Conservation (phyloP, 2,329 filamentous ascomycete genomes). For the Ceratocystis ficicola region DNA sequence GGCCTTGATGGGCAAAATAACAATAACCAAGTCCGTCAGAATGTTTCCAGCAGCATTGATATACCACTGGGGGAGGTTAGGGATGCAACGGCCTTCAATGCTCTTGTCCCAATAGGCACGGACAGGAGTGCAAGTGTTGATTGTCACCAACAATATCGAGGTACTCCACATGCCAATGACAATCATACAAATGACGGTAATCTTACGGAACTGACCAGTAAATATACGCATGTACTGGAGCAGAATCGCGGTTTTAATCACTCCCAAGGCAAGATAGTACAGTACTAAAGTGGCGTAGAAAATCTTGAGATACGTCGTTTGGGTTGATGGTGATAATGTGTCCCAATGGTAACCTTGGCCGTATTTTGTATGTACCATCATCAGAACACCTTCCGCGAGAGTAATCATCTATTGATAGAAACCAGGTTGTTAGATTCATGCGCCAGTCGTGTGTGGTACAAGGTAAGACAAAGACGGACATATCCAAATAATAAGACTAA, state of each 20-base stretch:
- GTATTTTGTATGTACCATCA: constrained; percentile 20
- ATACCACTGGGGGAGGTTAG: constrained; percentile 23
- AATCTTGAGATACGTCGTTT: constrained; percentile 22
- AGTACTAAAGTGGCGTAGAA: constrained; percentile 25
- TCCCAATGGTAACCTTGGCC: constrained; percentile 20
- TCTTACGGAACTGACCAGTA: constrained; percentile 19
- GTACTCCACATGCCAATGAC: constrained; percentile 22
- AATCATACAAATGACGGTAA: constrained; percentile 21
- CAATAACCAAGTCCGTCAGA: constrained; percentile 22
- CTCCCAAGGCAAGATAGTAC: constrained; percentile 24
- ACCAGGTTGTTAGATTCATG: not conserved
- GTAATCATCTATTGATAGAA: constrained; percentile 11
- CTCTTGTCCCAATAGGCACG: constrained; percentile 22
- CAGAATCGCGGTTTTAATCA: constrained; percentile 26
- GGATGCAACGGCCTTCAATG: constrained; percentile 22
- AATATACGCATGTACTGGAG: constrained; percentile 27
- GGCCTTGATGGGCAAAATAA: constrained; percentile 23
- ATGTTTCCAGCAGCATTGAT: constrained; percentile 25
- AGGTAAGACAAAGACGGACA: constrained; percentile 9
- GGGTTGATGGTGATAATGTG: constrained; percentile 3
- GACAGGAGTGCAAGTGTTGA: constrained; percentile 23
- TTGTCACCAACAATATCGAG: constrained; percentile 19
- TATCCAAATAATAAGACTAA: constrained; percentile 5
- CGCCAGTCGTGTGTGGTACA: not conserved
- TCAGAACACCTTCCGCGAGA: constrained; percentile 17